A percentile compares a stretch with the other conserved stretches of the same genome.
Evolutionary conservation across 2,329 filamentous ascomycete genomes (phyloP).

Genomic region (Xylaria sp.): DNA sequence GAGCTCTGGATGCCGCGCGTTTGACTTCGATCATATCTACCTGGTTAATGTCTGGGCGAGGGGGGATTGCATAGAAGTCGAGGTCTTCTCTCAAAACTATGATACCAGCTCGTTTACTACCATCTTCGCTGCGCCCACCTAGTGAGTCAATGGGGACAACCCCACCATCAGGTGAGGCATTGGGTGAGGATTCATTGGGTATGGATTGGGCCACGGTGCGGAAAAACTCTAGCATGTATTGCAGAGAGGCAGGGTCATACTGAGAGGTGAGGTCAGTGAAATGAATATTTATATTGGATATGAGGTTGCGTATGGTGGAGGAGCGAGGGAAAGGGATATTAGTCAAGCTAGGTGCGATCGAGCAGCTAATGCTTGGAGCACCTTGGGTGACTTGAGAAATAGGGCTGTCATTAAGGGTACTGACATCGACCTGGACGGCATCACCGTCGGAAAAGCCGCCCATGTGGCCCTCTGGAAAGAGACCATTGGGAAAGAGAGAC

Average conservation of each 20-base stretch:
- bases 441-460: conserved; percentile 92
- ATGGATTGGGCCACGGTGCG: conserved; percentile 97
- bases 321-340: conserved; percentile 37
- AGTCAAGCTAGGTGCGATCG: conserved; percentile 34
- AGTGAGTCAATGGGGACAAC: conserved; percentile 77
- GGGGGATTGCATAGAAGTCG: conserved; percentile 97
- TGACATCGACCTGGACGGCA: conserved; percentile 96
- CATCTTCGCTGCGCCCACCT: conserved; percentile 65
- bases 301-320: conserved; percentile 48
- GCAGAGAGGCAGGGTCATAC: conserved; percentile 95
- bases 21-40: conserved; percentile 96
- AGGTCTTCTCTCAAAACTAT: conserved; percentile 96
- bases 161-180: conserved; percentile 69
- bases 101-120: conserved; percentile 90
- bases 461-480: conserved; percentile 96
- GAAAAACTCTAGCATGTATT: conserved; percentile 99
- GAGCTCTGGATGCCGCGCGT: conserved; percentile 85
- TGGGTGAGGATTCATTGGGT: conserved; percentile 76
- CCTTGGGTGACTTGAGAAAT: conserved; percentile 44
- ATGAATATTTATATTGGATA: conserved; percentile 55
- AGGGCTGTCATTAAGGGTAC: conserved; percentile 55
- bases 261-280: conserved; percentile 60
- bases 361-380: conserved; percentile 40
- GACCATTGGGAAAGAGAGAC: conserved; percentile 97
- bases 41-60: conserved; percentile 82